Conservation (phyloP, 2,329 filamentous ascomycete species). For the Sclerotinia nivalis region DNA sequence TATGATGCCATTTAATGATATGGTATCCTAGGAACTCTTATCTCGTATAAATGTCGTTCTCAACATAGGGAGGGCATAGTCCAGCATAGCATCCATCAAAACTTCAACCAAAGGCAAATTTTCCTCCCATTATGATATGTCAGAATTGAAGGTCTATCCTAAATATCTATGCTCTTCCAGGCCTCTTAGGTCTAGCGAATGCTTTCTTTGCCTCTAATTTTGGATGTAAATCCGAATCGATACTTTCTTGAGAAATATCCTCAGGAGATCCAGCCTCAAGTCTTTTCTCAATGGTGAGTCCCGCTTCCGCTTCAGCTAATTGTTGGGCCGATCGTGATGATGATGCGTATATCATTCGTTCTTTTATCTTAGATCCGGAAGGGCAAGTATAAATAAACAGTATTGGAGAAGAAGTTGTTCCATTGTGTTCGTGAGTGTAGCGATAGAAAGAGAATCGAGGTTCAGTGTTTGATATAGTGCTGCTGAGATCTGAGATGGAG, state of each 20-base stretch:
- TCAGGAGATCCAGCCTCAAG: constrained; percentile 66
- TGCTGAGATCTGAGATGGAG: constrained; percentile 58
- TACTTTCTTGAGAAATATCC: constrained; percentile 67
- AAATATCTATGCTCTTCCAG: constrained; percentile 50
- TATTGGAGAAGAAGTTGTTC: constrained; percentile 56
- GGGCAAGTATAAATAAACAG: constrained; percentile 86
- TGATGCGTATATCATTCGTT: constrained; percentile 80
- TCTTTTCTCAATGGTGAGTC: constrained; percentile 67
- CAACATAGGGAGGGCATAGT: constrained; percentile 23
- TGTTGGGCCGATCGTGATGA: constrained; percentile 67
- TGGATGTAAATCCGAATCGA: constrained; percentile 68
- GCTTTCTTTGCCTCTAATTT: constrained; percentile 64
- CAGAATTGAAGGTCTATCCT: neutral
- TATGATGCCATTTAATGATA: neutral
- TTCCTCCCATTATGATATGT: neutral
- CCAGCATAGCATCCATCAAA: constrained; percentile 27
- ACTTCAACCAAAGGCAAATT: constrained; percentile 19
- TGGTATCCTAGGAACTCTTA: neutral
- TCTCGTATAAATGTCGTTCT: neutral
- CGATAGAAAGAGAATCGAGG: constrained; percentile 80
- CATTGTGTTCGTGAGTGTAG: constrained; percentile 59
- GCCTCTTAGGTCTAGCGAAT: constrained; percentile 78
- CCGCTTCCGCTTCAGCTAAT: constrained; percentile 65
- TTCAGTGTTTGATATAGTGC: constrained; percentile 63
- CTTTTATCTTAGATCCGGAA: constrained; percentile 70